Evolutionary conservation across 192 early-diverging fungal species (phyloP).

Genomic region (Piromyces finnis): DNA sequence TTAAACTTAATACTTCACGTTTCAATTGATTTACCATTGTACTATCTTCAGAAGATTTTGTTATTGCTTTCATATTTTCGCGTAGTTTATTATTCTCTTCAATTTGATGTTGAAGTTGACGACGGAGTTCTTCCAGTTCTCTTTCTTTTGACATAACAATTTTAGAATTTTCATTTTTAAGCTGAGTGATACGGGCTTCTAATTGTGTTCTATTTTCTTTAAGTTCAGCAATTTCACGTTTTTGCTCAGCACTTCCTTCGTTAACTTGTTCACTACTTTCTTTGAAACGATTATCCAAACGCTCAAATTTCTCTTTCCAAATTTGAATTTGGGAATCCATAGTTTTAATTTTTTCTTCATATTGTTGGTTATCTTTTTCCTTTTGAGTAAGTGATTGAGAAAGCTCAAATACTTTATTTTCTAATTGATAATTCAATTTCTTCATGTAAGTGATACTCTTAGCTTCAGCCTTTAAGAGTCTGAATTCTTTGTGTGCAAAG

Average conservation of each 20-base stretch:
- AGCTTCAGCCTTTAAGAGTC: constrained; percentile 59
- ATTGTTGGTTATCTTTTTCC: constrained; percentile 47
- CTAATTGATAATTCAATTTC: constrained; percentile 81
- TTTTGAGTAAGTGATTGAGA: constrained; percentile 53
- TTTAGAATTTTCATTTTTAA: neutral
- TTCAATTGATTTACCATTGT: neutral
- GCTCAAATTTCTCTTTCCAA: constrained; percentile 58
- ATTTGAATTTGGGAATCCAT: constrained; percentile 41
- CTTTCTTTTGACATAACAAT: neutral
- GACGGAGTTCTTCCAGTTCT: neutral
- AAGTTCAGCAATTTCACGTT: neutral
- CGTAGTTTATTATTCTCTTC: neutral
- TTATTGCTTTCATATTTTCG: neutral
- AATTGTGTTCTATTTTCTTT: neutral
- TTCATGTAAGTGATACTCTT: constrained; percentile 82
- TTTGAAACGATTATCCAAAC: constrained; percentile 21
- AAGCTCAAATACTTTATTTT: constrained; percentile 90
- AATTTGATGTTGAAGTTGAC: neutral
- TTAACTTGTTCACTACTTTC: neutral
- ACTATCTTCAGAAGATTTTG: neutral
- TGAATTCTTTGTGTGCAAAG: constrained; percentile 47
- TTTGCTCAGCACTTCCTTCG: neutral
- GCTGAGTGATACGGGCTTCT: neutral
- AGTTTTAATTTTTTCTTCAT: constrained; percentile 30
- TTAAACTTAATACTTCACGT: neutral